phyloP scores from a whole-genome alignment of 148 eudicot species.

The Agrostemma githago region DNA sequence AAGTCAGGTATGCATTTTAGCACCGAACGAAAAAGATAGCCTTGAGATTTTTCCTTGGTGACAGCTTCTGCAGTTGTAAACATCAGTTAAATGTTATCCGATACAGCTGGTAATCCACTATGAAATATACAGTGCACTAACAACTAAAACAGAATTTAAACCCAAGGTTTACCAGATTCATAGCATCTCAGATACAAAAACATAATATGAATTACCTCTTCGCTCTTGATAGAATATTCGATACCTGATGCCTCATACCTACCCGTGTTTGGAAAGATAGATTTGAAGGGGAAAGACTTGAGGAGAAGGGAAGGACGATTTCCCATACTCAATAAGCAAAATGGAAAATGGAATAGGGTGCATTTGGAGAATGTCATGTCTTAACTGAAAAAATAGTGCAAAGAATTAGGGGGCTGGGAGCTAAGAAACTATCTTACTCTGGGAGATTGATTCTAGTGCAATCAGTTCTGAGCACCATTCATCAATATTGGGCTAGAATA shows the following conservation, averaged over 20 bases:
- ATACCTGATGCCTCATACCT: neutral
- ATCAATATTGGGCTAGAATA: too few relatives aligned
- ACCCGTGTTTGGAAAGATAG: neutral
- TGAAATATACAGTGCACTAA: neutral
- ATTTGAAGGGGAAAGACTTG: neutral
- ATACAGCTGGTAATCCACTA: neutral
- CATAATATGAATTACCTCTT: neutral
- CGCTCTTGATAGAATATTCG: neutral
- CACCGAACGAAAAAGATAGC: slow-evolving; percentile 90
- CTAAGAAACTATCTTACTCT: too few relatives aligned
- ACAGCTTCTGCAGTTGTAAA: slow-evolving; percentile 62
- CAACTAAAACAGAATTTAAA: neutral
- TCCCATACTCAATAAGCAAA: neutral
- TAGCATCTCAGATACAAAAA: neutral
- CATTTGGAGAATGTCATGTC: neutral
- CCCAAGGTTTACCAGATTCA: neutral
- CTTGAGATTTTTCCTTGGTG: slow-evolving; percentile 91
- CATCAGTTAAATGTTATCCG: slow-evolving; percentile 4
- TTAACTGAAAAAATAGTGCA: too few relatives aligned
- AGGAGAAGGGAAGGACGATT: neutral
- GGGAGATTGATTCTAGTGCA: too few relatives aligned
- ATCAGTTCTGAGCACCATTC: too few relatives aligned
- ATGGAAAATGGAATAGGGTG: neutral
- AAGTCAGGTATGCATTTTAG: slow-evolving; percentile 96
- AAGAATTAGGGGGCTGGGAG: too few relatives aligned